These are phyloP conservation scores for Salix viminalis DNA, from an alignment of 345 rosid species.

Conservation along the genomic window DNA sequence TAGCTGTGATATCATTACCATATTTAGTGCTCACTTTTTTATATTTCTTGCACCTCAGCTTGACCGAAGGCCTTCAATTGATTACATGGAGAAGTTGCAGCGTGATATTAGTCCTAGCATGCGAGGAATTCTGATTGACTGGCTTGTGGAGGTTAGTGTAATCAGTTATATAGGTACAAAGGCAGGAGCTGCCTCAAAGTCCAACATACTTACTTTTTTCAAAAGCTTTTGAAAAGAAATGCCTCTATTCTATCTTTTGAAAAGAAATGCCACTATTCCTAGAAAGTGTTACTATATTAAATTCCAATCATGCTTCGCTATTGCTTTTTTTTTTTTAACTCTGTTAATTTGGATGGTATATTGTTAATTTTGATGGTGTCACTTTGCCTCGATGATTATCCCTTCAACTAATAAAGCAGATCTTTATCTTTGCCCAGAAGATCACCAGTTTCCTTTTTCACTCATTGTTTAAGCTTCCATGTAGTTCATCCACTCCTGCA, in stretches of 20 bases:
- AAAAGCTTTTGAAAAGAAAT: neutral
- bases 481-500: neutral
- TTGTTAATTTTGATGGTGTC: neutral
- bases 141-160: slow-evolving; percentile 87
- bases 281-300: neutral
- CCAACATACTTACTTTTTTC: neutral
- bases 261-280: neutral
- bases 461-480: neutral
- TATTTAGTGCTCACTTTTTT: slow-evolving; percentile 11
- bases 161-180: neutral
- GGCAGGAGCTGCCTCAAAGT: neutral
- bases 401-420: neutral
- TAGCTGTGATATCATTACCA: slow-evolving; percentile 5
- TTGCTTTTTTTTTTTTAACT: neutral
- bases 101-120: slow-evolving; percentile 64
- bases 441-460: neutral
- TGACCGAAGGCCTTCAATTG: slow-evolving; percentile 62
- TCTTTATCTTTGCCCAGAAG: neutral
- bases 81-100: slow-evolving; percentile 74
- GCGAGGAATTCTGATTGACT: slow-evolving; percentile 81
- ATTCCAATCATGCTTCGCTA: neutral
- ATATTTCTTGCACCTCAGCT: slow-evolving; percentile 44
- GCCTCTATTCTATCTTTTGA: neutral
- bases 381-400: neutral
- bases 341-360: neutral